Evolutionary conservation across 768 basidiomycete species (phyloP), one percentile per base, ranked within the genome.

Genomic region (Favolaschia claudopus): DNA sequence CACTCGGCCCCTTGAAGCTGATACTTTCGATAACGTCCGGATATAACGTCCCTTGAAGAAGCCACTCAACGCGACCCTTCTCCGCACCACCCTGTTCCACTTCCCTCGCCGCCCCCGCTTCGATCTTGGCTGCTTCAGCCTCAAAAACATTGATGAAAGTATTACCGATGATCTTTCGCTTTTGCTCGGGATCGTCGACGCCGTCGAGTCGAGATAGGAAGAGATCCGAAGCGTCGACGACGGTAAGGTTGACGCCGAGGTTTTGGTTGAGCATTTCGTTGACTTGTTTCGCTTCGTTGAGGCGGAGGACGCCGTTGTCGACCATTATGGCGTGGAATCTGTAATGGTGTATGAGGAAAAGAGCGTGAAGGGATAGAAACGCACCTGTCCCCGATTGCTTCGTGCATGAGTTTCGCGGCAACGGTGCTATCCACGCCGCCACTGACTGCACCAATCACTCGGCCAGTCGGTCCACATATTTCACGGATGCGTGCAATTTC

Each of bases 241-340:
- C 93, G 6, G 94, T 95, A 58, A 99, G 84, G 77, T 96, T 99
- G 65, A 99, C 94, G 42, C 96, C 96, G 54, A 99, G 88, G 69
- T 99, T 86, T 69, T 86, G 85, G 75, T 89, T 93, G 48, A 99
- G 84, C 95, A 96, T 98, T 66, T 89, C 86, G 74, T 96, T 74
- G 15, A 99, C 97, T 73, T 97, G 95, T 51, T 84, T 70, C 10
- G 89, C 95, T 73, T 99, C 97, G 70, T 98, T 90, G 64, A 91
- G 76, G 49, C 97, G 92, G 10, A 99, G 82, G 27, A 99, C 96
- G 55, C 97, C 97, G 69, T 99, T 99, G 76, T 99, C 96, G 40
- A 99, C 97, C 95, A 99, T 96, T 77, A 99, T 97, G 12, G 96
- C 97, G 69, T 96, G 97, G 83, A 99, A 99, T 58, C 96, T 96